Conservation (phyloP, 2,329 filamentous ascomycete species). For the Colletotrichum liriopes region DNA sequence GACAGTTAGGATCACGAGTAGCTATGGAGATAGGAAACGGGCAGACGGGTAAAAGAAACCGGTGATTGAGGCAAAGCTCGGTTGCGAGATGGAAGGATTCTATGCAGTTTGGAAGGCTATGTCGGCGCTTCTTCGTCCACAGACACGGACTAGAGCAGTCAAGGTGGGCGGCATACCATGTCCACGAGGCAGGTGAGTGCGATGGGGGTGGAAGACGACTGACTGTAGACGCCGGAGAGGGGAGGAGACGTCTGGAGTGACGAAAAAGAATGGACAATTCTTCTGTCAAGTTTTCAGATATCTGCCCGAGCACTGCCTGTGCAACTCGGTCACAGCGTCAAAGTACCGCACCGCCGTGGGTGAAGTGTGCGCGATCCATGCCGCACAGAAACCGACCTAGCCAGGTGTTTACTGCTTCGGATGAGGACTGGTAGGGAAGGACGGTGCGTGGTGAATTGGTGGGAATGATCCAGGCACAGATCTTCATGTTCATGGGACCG, state of each 20-base stretch:
- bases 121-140: slow-evolving; percentile 40
- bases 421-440: slow-evolving; percentile 36
- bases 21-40: slow-evolving; percentile 3
- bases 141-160: slow-evolving; percentile 35
- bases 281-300: slow-evolving; percentile 45
- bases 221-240: slow-evolving; percentile 2
- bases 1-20: slow-evolving; percentile 6
- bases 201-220: slow-evolving; percentile 8
- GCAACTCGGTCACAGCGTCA: slow-evolving; percentile 34
- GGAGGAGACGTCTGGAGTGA: slow-evolving; percentile 25
- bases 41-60: slow-evolving; percentile 10
- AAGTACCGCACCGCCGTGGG: slow-evolving; percentile 29
- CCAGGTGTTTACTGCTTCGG: slow-evolving; percentile 37
- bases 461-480: slow-evolving; percentile 33
- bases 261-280: slow-evolving; percentile 38
- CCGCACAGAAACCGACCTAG: slow-evolving; percentile 33
- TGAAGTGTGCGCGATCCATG: slow-evolving; percentile 27
- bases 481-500: slow-evolving; percentile 29
- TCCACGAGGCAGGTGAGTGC: slow-evolving; percentile 34
- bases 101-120: slow-evolving; percentile 41
- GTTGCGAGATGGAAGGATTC: slow-evolving; percentile 41
- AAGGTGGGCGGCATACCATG: slow-evolving; percentile 32
- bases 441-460: slow-evolving; percentile 25
- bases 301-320: slow-evolving; percentile 37
- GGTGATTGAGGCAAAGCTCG: slow-evolving; percentile 34